Conservation (phyloP, 306 rosid species). For the Crataegus laevigata region DNA sequence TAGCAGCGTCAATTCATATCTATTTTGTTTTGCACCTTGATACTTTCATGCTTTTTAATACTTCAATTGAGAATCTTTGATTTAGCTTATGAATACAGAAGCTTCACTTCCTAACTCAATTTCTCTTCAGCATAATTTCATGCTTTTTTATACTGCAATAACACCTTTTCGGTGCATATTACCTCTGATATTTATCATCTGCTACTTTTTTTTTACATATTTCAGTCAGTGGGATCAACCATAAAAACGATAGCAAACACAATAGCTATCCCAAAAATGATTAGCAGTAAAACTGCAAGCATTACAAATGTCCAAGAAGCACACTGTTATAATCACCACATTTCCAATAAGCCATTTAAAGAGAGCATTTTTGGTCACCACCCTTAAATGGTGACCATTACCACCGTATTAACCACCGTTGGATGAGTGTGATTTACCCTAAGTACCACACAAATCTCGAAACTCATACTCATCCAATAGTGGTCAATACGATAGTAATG, state of each 20-base stretch:
- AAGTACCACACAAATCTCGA: not conserved
- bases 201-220: constrained; percentile 1
- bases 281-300: not conserved
- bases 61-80: not conserved
- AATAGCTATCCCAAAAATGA: not conserved
- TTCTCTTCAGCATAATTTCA: not conserved
- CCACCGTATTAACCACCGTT: too few relatives aligned
- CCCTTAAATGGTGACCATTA: too few relatives aligned
- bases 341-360: not conserved
- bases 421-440: too few relatives aligned
- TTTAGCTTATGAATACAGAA: not conserved
- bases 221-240: constrained; percentile 79
- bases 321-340: not conserved
- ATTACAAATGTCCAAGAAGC: not conserved
- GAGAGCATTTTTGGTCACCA: too few relatives aligned
- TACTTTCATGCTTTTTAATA: not conserved
- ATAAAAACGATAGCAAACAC: not conserved
- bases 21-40: not conserved
- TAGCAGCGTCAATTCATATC: not conserved
- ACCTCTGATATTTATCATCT: not conserved
- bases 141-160: not conserved
- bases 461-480: not conserved
- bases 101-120: not conserved
- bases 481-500: not conserved
- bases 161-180: not conserved